phyloP scores from a whole-genome alignment of 805 yeast genomes.

The Candida hungchunana region DNA sequence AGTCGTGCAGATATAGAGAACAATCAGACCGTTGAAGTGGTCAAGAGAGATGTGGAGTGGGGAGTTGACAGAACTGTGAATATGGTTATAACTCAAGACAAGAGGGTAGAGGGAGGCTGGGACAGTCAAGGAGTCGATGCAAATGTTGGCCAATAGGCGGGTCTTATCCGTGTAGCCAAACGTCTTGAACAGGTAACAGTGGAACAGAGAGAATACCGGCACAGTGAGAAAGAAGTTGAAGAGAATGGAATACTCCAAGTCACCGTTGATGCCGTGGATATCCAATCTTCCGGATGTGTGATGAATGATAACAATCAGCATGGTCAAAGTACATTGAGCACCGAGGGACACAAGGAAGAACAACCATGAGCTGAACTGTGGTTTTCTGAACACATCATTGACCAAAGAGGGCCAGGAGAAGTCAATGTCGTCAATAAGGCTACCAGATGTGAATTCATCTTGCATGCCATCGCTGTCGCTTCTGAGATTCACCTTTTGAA shows the following conservation, averaged over 20 bases:
- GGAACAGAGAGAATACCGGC: conserved; percentile 15
- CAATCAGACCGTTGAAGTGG: conserved; percentile 2
- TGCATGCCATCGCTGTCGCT: conserved; percentile 2
- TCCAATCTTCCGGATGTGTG: conserved; percentile 12
- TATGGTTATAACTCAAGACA: conserved; percentile 13
- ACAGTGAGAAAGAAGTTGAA: conserved; percentile 15
- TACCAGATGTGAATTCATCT: conserved; percentile 10
- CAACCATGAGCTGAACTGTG: conserved; percentile 8
- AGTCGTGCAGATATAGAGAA: conserved; percentile 13
- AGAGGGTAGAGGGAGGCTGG: conserved; percentile 17
- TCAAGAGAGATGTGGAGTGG: conserved; percentile 18
- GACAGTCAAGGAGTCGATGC: conserved; percentile 19
- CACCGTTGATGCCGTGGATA: conserved; percentile 13
- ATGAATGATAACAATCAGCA: conserved; percentile 4
- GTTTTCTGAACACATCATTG: conserved; percentile 25
- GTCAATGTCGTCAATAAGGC: conserved; percentile 19
- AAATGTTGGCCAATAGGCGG: conserved; percentile 1
- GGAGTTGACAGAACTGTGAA: conserved; percentile 23
- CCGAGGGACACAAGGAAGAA: conserved; percentile 21
- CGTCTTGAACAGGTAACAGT: conserved; percentile 19
- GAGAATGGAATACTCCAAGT: conserved; percentile 7
- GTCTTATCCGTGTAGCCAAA: conserved; percentile 15
- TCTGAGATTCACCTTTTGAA: conserved; percentile 11
- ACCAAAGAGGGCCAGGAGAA: conserved; percentile 26
- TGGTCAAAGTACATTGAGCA: conserved; percentile 15